phyloP scores from a whole-genome alignment of 2,329 filamentous ascomycete species.

The Curvularia sp. region DNA sequence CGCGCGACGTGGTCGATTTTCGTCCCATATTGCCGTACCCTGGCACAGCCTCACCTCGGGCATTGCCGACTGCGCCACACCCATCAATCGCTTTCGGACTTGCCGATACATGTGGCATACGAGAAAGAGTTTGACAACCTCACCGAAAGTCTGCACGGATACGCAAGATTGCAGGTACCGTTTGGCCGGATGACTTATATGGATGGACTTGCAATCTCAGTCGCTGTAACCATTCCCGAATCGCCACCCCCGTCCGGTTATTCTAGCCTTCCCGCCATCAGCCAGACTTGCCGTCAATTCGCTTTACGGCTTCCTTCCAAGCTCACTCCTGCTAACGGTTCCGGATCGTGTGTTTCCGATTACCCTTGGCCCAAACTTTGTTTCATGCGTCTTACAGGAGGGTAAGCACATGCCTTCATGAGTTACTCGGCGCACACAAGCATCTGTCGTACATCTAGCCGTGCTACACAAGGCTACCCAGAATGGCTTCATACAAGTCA shows the following conservation, averaged over 20 bases:
- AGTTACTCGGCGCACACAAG: slow-evolving; percentile 48
- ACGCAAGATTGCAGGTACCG: slow-evolving; percentile 37
- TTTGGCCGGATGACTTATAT: slow-evolving; percentile 43
- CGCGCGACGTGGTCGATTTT: slow-evolving; percentile 38
- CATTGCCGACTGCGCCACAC: slow-evolving; percentile 43
- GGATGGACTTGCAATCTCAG: slow-evolving; percentile 36
- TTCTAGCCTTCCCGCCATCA: slow-evolving; percentile 38
- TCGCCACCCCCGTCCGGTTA: slow-evolving; percentile 46
- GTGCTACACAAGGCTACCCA: slow-evolving; percentile 48
- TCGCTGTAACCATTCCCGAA: slow-evolving; percentile 35
- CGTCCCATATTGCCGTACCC: slow-evolving; percentile 30
- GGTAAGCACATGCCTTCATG: slow-evolving; percentile 51
- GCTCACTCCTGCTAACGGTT: slow-evolving; percentile 47
- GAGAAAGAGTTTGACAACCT: slow-evolving; percentile 31
- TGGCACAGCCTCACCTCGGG: slow-evolving; percentile 44
- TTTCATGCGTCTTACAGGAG: slow-evolving; percentile 32
- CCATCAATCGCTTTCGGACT: slow-evolving; percentile 33
- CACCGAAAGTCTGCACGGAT: slow-evolving; percentile 41
- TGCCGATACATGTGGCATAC: slow-evolving; percentile 39
- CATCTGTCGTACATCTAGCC: slow-evolving; percentile 43
- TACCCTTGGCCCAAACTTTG: slow-evolving; percentile 29
- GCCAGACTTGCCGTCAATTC: slow-evolving; percentile 29
- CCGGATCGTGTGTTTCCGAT: slow-evolving; percentile 28
- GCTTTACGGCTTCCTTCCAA: slow-evolving; percentile 36
- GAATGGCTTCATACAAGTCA: slow-evolving; percentile 54